Evolutionary conservation across 2,329 filamentous ascomycete species (phyloP).

Genomic region (Fusarium torulosum): DNA sequence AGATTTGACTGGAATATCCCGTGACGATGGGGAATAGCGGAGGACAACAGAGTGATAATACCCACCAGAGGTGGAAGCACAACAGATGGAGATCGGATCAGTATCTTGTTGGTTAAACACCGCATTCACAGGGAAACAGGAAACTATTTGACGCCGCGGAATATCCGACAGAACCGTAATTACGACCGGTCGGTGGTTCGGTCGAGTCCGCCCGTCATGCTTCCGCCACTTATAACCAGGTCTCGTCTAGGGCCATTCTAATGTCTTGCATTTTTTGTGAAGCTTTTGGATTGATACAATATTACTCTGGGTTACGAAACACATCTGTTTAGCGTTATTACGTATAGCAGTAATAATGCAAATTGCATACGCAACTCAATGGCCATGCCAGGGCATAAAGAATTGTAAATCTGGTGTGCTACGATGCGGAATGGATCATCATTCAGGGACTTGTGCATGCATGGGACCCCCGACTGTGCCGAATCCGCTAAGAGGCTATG

Average conservation of each 20-base stretch:
- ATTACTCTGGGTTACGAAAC: not conserved
- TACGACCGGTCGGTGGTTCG: constrained; percentile 41
- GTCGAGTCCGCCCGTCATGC: constrained; percentile 27
- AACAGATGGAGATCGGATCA: constrained; percentile 12
- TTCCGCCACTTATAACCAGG: constrained; percentile 25
- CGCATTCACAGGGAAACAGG: constrained; percentile 3
- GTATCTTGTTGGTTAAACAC: constrained; percentile 27
- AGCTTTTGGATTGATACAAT: not conserved
- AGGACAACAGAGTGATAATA: constrained; percentile 27
- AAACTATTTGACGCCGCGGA: constrained; percentile 14
- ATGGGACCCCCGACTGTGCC: constrained; percentile 18
- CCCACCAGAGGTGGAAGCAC: not conserved
- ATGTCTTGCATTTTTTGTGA: not conserved
- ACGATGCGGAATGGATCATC: constrained; percentile 39
- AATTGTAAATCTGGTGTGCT: not conserved
- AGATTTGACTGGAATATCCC: constrained; percentile 19
- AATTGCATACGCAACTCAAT: constrained; percentile 9
- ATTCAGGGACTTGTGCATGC: constrained; percentile 29
- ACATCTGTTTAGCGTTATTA: constrained; percentile 1
- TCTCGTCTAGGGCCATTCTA: not conserved
- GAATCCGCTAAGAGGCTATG: constrained; percentile 34
- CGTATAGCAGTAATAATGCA: not conserved
- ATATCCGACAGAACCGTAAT: constrained; percentile 47
- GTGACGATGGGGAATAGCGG: constrained; percentile 27
- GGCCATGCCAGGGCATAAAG: constrained; percentile 9